Conservation (phyloP, 371 early-diverging fungal species). For the Mucor racemosus region DNA sequence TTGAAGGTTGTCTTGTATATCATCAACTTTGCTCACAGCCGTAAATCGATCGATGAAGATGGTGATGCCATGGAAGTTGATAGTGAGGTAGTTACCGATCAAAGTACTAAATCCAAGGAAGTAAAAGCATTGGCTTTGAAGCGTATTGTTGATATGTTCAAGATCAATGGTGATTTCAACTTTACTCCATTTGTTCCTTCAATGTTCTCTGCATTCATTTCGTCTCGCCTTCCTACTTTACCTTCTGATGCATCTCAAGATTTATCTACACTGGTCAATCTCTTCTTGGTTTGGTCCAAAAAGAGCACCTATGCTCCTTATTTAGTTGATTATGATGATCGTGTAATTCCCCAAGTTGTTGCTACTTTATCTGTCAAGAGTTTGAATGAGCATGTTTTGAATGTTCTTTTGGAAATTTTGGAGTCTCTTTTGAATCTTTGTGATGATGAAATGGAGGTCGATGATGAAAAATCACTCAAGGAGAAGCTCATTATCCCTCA, state of each 20-base stretch:
- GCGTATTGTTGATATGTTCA: constrained; percentile 80
- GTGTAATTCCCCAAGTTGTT: constrained; percentile 72
- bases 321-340: constrained; percentile 65
- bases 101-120: constrained; percentile 55
- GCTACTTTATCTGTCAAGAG: constrained; percentile 77
- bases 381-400: constrained; percentile 71
- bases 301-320: constrained; percentile 64
- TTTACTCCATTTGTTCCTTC: constrained; percentile 76
- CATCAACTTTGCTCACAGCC: constrained; percentile 57
- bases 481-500: constrained; percentile 65
- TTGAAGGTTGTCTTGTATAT: constrained; percentile 76
- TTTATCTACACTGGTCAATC: constrained; percentile 75
- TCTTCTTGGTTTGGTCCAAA: constrained; percentile 82
- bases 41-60: constrained; percentile 5
- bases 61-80: constrained; percentile 37
- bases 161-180: constrained; percentile 68
- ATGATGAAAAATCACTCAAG: constrained; percentile 40
- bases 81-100: constrained; percentile 18
- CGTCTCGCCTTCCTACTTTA: constrained; percentile 72
- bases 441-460: constrained; percentile 53
- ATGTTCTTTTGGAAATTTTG: constrained; percentile 73
- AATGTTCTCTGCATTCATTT: constrained; percentile 74
- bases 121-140: constrained; percentile 75
- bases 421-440: constrained; percentile 72
- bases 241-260: constrained; percentile 85